These are phyloP conservation scores for Penicillium griseofulvum DNA, from an alignment of 2,329 filamentous ascomycete genomes.

Conservation along the genomic window DNA sequence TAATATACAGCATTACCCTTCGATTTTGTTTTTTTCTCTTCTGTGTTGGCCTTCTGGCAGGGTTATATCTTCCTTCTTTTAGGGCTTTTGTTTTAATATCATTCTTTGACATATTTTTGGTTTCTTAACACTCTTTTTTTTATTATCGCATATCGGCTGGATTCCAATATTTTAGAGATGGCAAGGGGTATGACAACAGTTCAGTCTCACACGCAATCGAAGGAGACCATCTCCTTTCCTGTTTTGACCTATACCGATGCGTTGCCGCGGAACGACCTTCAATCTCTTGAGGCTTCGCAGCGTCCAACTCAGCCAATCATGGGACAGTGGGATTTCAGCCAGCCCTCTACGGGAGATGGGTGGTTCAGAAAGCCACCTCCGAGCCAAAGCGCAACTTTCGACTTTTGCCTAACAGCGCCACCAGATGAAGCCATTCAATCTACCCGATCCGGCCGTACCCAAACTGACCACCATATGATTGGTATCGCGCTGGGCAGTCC, in stretches of 20 bases:
- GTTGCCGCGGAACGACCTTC: constrained; percentile 32
- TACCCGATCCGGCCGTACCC: constrained; percentile 13
- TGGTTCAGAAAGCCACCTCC: constrained; percentile 18
- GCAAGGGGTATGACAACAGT: constrained; percentile 29
- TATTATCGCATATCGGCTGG: constrained; percentile 8
- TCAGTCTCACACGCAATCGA: constrained; percentile 29
- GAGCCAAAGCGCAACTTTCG: constrained; percentile 22
- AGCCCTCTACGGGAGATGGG: constrained; percentile 20
- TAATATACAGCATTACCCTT: constrained; percentile 8
- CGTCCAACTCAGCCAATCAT: constrained; percentile 8
- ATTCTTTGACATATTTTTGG: constrained; percentile 5
- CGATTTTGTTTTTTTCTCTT: constrained; percentile 10
- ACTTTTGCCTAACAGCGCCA: constrained; percentile 32
- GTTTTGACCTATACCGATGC: constrained; percentile 34
- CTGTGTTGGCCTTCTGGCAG: constrained; percentile 39
- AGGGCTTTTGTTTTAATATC: constrained; percentile 14
- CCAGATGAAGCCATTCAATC: constrained; percentile 25
- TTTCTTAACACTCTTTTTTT: background rate
- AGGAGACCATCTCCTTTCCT: constrained; percentile 32
- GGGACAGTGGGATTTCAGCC: constrained; percentile 20
- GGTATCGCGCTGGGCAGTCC: constrained; percentile 75
- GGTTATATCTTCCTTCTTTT: constrained; percentile 33
- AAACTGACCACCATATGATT: constrained; percentile 53
- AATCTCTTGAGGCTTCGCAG: constrained; percentile 14
- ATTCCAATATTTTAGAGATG: constrained; percentile 23